Percentiles rank a stretch among this genome's conserved stretches.
Conservation (phyloP, 306 rosid genomes). For the Cicer chorassanicum region DNA sequence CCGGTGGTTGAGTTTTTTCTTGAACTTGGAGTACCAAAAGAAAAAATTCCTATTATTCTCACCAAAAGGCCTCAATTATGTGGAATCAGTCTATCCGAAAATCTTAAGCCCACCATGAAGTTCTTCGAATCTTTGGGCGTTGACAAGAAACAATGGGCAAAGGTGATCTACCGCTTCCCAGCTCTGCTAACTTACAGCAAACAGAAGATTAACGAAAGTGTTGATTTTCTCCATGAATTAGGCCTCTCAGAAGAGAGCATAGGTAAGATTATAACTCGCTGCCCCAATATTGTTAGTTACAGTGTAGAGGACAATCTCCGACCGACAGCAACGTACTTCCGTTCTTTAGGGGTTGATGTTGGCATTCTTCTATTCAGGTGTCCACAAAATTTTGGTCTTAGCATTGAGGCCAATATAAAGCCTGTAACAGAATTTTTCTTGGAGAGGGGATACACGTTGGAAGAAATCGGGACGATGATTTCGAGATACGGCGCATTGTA, state of each 20-base stretch:
- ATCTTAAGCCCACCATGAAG: slow-evolving; percentile 83
- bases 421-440: slow-evolving; percentile 79
- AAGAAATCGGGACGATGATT: slow-evolving; percentile 80
- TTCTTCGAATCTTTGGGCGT: slow-evolving; percentile 83
- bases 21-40: slow-evolving; percentile 81
- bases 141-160: slow-evolving; percentile 91
- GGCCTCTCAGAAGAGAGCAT: slow-evolving; percentile 74
- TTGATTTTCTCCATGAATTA: slow-evolving; percentile 68
- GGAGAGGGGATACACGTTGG: slow-evolving; percentile 70
- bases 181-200: slow-evolving; percentile 81
- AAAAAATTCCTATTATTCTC: slow-evolving; percentile 68
- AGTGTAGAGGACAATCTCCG: slow-evolving; percentile 88
- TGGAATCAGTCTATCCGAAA: slow-evolving; percentile 84
- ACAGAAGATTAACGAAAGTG: slow-evolving; percentile 65
- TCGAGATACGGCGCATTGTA: slow-evolving; percentile 80
- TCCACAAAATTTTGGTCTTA: slow-evolving; percentile 82
- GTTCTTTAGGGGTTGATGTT: slow-evolving; percentile 82
- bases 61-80: slow-evolving; percentile 89
- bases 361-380: slow-evolving; percentile 66
- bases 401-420: slow-evolving; percentile 79
- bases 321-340: slow-evolving; percentile 79
- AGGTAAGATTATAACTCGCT: slow-evolving; percentile 84
- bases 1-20: slow-evolving; percentile 91
- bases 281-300: slow-evolving; percentile 76
- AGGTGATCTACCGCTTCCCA: slow-evolving; percentile 85